Evolutionary conservation across 2,329 filamentous ascomycete genomes (phyloP), one percentile per base, ranked within the genome.

Genomic region (Penicillium sp.): DNA sequence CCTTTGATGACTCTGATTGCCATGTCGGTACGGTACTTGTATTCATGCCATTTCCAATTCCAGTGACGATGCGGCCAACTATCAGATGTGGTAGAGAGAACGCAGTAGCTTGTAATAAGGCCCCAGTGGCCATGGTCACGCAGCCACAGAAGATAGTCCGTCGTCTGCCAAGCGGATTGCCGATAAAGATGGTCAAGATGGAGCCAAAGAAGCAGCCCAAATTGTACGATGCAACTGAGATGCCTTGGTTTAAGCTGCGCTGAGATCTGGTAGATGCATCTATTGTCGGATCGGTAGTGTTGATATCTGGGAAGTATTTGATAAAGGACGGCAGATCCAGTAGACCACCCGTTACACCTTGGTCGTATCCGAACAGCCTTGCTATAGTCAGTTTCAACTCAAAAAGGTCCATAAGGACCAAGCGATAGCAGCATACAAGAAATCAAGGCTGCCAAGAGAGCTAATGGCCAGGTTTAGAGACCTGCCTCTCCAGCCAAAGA

Each of bases 11-110:
- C 20, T 60, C 58, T 4, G 58, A 59, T 63, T 77, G 74, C 56
- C 75, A 78, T 4, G 72, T 75, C 1, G 75, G 75, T 29, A 77
- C 75, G 0, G 74, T 76, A 20, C 68, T 70, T 4, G 74, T 77
- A 61, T 78, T 78, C 60, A 78, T 74, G 2, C 76, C 76, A 47
- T 77, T 78, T 12, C 75, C 76, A 15, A 77, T 55, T 18, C 76
- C 76, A 3, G 75, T 77, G 29, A 78, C 64, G 0, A 69, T 70
- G 9, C 75, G 67, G 6, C 75, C 75, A 37, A 77, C 61, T 51
- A 78, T 76, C 50, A 77, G 72, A 50, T 78, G 75, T 1, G 72
- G 55, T 1, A 61, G 42, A 3, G 43, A 41, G 20, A 35, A 58
- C 2, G 58, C 35, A 4, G 58, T 61, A 6, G 45, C 46, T 44